Conservation (phyloP, 345 rosid genomes). For the Citrus australasica region DNA sequence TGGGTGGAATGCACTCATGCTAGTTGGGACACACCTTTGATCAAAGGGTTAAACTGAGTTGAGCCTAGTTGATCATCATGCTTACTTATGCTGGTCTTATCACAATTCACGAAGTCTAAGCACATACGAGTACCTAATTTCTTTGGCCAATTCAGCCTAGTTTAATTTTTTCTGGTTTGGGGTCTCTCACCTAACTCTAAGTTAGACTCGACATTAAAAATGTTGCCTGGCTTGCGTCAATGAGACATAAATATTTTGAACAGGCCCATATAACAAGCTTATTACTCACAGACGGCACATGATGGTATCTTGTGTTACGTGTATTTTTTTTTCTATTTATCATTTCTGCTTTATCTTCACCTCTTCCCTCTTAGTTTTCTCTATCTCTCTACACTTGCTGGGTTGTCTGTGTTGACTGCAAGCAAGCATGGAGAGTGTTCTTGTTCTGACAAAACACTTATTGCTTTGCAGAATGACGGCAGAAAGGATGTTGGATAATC, state of each 20-base stretch:
- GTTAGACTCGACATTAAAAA: not conserved
- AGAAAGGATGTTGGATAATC: conserved; percentile 29
- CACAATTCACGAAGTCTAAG: not conserved
- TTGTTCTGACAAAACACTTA: not conserved
- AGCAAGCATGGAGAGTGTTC: not conserved
- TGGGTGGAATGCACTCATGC: not conserved
- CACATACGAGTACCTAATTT: not conserved
- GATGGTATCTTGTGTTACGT: not conserved
- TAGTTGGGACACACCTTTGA: not conserved
- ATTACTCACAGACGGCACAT: not conserved
- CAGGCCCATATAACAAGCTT: not conserved
- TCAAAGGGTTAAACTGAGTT: not conserved
- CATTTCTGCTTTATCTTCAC: not conserved
- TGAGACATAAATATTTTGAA: not conserved
- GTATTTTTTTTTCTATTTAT: not conserved
- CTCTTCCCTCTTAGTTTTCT: not conserved
- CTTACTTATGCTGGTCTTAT: not conserved
- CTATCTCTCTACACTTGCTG: not conserved
- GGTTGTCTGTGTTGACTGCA: not conserved
- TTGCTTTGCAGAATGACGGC: conserved; percentile 34
- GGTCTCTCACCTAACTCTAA: not conserved
- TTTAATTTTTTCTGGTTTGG: not conserved
- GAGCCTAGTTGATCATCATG: not conserved
- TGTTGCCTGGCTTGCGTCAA: not conserved
- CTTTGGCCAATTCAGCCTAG: not conserved